Conservation (phyloP, 116 monocot species). For the Dioscorea cayenensis region DNA sequence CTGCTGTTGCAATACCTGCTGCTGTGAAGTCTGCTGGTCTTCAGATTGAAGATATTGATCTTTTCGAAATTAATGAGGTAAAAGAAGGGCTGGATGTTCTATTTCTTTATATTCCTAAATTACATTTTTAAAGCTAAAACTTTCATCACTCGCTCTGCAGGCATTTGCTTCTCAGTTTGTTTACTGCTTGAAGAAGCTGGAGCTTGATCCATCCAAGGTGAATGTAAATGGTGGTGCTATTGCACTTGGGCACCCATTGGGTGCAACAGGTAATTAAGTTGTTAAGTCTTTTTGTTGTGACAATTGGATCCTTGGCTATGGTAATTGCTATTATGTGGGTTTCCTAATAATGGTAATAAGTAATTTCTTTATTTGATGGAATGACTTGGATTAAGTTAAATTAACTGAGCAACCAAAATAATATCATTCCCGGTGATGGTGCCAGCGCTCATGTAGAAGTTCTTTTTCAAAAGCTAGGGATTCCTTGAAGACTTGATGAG, state of each 20-base stretch:
- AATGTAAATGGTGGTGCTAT: slow-evolving; percentile 99
- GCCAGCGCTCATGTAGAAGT: too few species aligned
- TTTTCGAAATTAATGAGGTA: slow-evolving; percentile 98
- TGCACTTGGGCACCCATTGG: slow-evolving; percentile 92
- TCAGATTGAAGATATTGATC: slow-evolving; percentile 80
- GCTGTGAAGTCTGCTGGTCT: slow-evolving; percentile 87
- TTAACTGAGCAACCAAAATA: background rate
- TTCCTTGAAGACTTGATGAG: too few species aligned
- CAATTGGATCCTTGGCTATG: background rate
- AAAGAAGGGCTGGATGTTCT: background rate
- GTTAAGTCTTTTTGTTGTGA: background rate
- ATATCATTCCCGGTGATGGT: too few species aligned
- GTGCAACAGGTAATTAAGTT: slow-evolving; percentile 67
- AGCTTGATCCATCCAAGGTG: slow-evolving; percentile 66
- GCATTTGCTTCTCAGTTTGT: slow-evolving; percentile 95
- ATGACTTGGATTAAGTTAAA: background rate
- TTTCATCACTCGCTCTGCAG: slow-evolving; percentile 20
- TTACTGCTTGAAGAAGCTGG: slow-evolving; percentile 75
- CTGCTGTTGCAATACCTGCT: slow-evolving; percentile 92
- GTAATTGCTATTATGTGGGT: background rate
- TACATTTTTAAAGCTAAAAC: background rate
- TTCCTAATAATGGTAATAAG: background rate
- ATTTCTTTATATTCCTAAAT: background rate
- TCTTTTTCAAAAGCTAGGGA: too few species aligned
- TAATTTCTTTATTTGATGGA: too few species aligned